Evolutionary conservation across 176 grass and related monocot species (phyloP), one percentile per base, ranked within the genome.

Genomic region (Oryza glumipatula): DNA sequence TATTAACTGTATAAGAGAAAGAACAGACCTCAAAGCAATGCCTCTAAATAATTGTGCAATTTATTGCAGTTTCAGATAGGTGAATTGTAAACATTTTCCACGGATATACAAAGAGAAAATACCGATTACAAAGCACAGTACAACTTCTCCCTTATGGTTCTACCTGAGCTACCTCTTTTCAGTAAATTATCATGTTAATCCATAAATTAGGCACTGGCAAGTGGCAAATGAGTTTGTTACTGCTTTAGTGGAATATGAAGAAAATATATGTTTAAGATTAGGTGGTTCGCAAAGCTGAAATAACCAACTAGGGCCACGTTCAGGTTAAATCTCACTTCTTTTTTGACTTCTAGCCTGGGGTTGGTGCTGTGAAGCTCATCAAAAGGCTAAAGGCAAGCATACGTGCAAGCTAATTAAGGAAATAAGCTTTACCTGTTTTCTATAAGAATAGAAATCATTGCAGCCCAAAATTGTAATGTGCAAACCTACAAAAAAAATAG

Each of bases 401-500:
- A 39, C 39, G 48, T 11, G 6, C 24, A 91, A 77, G 22, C 26
- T 74, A 38, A 75, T 67, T 73, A 6, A 14, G 70, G 76, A 72
- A 77, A 67, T 15, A 88, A 68, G n/a, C 0, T 78, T 21, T 84
- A 99, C 96, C 96, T 99, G 93, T 51, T 83, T 96, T 84, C 96
- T 79, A 73, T 94, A 99, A 21, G 96, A 99, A 78, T 99, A 99
- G 81, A 99, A 99, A 89, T 96, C 93, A 85, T 99, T 99, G 80
- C 81, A 91, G 30, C 96, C 93, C 76, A 96, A 79, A 80, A 99
- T 96, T 23, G 93, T 94, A 84, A 96, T 92, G 74, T 63, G 77
- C 78, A 99, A 69, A 77, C 93, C 94, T 94, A 72, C 70, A 92
- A 39, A n/a, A 26, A 26, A 58, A 81, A 47, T 3, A 76, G n/a